A percentile compares a stretch with the other conserved stretches of the same genome.
Conservation (phyloP, 495 filamentous ascomycete species). For the Hapsidospora chrysogenum region DNA sequence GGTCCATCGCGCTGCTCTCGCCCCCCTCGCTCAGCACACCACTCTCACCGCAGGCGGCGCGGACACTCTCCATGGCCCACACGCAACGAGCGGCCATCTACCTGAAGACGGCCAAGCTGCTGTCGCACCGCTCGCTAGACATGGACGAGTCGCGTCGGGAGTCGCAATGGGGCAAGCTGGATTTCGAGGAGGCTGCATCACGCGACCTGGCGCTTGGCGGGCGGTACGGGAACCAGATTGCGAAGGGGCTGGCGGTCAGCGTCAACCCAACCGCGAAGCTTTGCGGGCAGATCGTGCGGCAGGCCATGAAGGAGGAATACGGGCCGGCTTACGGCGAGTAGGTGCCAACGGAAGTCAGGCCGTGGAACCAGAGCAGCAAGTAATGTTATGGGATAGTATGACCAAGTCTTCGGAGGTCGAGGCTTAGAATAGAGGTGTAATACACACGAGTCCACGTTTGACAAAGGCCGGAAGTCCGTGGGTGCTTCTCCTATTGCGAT, state of each 20-base stretch:
- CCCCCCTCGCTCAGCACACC: conserved; percentile 29
- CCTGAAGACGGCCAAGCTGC: conserved; percentile 40
- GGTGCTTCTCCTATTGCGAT: too few relatives aligned
- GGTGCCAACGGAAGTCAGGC: too few relatives aligned
- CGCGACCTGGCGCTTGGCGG: conserved; percentile 61
- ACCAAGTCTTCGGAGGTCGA: too few relatives aligned
- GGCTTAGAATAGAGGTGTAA: too few relatives aligned
- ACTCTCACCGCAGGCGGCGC: conserved; percentile 42
- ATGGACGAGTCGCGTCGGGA: conserved; percentile 17
- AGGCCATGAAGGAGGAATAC: conserved; percentile 69
- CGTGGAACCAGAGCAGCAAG: too few relatives aligned
- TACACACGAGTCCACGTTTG: too few relatives aligned
- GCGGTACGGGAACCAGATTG: conserved; percentile 62
- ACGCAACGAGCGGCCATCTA: conserved; percentile 65
- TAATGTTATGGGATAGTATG: too few relatives aligned
- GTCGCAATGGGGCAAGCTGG: conserved; percentile 25
- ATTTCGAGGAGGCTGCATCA: conserved; percentile 58
- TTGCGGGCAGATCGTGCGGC: conserved; percentile 73
- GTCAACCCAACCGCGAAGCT: conserved; percentile 82
- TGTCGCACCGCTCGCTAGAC: conserved; percentile 7
- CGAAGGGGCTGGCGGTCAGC: conserved; percentile 56
- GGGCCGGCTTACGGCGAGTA: conserved; percentile 18
- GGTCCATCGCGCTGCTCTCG: conserved; percentile 50
- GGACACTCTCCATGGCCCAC: conserved; percentile 50
- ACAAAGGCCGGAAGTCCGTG: too few relatives aligned